Percentiles rank a stretch among this genome's conserved stretches.
phyloP scores from a whole-genome alignment of 2,329 filamentous ascomycete genomes.

The Epichloe coenophiala region DNA sequence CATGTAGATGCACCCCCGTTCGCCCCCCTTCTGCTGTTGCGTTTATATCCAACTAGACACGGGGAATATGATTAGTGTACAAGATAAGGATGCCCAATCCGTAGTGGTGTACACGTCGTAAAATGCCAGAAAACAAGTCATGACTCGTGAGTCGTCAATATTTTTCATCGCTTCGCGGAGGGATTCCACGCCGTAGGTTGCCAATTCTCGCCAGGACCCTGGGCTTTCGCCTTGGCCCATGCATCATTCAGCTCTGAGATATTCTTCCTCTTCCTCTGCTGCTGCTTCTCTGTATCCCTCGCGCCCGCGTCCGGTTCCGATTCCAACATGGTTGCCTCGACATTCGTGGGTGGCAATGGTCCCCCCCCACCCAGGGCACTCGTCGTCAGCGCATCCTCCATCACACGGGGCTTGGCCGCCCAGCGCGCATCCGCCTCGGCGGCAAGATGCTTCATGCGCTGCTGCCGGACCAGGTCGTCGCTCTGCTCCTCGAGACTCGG shows the following conservation, averaged over 20 bases:
- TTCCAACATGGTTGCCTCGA: not conserved
- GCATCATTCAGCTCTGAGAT: slow-evolving; percentile 28
- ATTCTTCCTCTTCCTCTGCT: slow-evolving; percentile 4
- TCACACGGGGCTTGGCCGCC: slow-evolving; percentile 42
- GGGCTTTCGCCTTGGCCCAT: slow-evolving; percentile 38
- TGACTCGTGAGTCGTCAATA: too few relatives aligned
- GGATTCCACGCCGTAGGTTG: slow-evolving; percentile 52
- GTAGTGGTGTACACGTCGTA: too few relatives aligned
- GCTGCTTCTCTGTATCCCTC: not conserved
- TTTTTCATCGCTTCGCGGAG: slow-evolving; percentile 7
- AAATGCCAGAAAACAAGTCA: too few relatives aligned
- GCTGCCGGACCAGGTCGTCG: slow-evolving; percentile 37
- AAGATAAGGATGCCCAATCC: not conserved
- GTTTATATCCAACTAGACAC: not conserved
- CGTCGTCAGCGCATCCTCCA: slow-evolving; percentile 20
- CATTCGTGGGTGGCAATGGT: too few relatives aligned
- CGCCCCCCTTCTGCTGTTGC: not conserved
- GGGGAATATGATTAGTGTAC: not conserved
- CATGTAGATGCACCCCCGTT: not conserved
- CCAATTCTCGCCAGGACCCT: slow-evolving; percentile 49
- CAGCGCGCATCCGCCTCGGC: slow-evolving; percentile 50
- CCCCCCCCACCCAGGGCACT: not conserved
- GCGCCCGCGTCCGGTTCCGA: not conserved
- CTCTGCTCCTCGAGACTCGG: slow-evolving; percentile 45
- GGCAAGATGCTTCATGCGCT: slow-evolving; percentile 40